Percentiles rank a stretch among this genome's conserved stretches.
phyloP scores from a whole-genome alignment of 2,329 filamentous ascomycete genomes.

The Claviceps cyperi region DNA sequence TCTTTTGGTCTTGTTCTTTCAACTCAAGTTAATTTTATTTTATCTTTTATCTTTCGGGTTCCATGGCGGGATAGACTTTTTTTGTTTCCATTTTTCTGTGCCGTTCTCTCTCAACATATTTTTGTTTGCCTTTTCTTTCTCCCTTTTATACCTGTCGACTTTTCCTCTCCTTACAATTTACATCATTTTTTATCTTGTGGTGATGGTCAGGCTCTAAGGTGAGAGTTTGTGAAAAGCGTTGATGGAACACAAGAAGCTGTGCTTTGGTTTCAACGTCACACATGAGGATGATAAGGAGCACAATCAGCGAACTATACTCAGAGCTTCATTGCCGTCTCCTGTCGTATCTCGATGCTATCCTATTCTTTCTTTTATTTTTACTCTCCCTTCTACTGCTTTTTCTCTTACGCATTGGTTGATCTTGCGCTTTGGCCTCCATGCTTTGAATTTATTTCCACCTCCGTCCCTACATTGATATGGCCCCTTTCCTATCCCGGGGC shows the following conservation, averaged over 20 bases:
- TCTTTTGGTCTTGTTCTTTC: no score
- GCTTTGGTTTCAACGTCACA: conserved; percentile 9
- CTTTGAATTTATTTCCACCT: not conserved
- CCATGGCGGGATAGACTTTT: no score
- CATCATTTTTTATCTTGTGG: conserved; percentile 20
- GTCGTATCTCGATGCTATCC: conserved; percentile 5
- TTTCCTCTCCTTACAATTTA: conserved; percentile 10
- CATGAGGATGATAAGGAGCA: not conserved
- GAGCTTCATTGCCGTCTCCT: conserved; percentile 11
- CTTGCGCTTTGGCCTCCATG: not conserved
- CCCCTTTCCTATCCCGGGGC: no score
- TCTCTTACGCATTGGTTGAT: not conserved
- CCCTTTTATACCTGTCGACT: not conserved
- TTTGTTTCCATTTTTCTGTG: no score
- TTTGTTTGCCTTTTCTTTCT: conserved; percentile 4
- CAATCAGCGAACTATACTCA: conserved; percentile 9
- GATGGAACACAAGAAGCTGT: conserved; percentile 14
- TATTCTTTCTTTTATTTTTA: conserved; percentile 5
- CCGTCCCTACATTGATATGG: no score
- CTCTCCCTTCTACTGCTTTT: conserved; percentile 3
- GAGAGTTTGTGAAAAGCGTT: conserved; percentile 13
- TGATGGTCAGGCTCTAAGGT: conserved; percentile 21
- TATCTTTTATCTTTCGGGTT: no score
- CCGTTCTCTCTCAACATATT: no score
- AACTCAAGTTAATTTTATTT: no score